phyloP scores from a whole-genome alignment of 1,284 basidiomycete species.

The Agroathelia rolfsii region DNA sequence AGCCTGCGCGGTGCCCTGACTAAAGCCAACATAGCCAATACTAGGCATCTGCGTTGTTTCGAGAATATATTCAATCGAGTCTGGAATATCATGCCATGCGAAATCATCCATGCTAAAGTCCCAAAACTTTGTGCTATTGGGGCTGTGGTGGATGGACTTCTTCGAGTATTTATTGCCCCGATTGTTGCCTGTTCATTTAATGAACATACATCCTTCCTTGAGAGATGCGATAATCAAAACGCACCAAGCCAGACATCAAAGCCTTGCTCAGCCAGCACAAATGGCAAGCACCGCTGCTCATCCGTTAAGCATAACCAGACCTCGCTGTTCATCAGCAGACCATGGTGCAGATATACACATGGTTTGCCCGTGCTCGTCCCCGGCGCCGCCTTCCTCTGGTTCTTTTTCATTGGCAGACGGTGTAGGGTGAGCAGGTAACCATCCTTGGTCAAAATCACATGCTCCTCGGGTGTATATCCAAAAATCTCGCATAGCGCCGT shows the following conservation, averaged over 20 bases:
- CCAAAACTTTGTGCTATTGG: conserved; percentile 65
- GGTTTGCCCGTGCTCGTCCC: conserved; percentile 58
- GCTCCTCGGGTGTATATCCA: conserved; percentile 66
- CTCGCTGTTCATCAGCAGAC: conserved; percentile 77
- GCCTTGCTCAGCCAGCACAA: conserved; percentile 76
- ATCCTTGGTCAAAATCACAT: conserved; percentile 73
- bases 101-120: conserved; percentile 77
- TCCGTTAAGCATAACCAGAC: conserved; percentile 73
- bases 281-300: conserved; percentile 54
- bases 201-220: conserved; percentile 23
- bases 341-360: conserved; percentile 76
- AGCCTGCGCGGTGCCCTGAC: conserved; percentile 76
- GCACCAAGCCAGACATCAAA: conserved; percentile 55
- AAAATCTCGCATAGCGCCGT: conserved; percentile 58
- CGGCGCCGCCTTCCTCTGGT: conserved; percentile 34
- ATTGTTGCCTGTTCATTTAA: conserved; percentile 22
- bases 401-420: conserved; percentile 51
- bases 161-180: conserved; percentile 82
- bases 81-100: conserved; percentile 77
- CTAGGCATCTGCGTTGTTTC: conserved; percentile 53
- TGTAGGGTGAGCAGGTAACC: conserved; percentile 72
- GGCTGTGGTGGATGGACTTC: conserved; percentile 60
- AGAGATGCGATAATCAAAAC: conserved; percentile 5
- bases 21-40: conserved; percentile 74
- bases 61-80: conserved; percentile 70